Percentiles rank a stretch among this genome's conserved stretches.
Conservation (phyloP, 2,329 filamentous ascomycete genomes). For the Fusarium kyushuense region DNA sequence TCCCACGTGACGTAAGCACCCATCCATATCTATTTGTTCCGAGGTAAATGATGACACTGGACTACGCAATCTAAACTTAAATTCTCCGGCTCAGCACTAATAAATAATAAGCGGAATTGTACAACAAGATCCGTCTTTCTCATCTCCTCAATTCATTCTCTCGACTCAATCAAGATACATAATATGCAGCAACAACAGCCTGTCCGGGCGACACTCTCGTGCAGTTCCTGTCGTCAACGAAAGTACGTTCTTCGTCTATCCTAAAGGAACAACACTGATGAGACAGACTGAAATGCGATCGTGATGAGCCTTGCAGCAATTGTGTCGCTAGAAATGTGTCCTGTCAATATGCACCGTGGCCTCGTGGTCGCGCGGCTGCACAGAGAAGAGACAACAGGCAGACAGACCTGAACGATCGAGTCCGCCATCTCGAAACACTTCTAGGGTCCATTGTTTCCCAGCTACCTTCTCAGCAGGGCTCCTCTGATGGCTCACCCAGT, state of each 20-base stretch:
- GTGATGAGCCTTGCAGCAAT: conserved; percentile 40
- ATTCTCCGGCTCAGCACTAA: conserved; percentile 2
- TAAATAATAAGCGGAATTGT: not conserved
- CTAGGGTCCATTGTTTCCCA: conserved; percentile 36
- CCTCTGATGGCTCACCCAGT: not conserved
- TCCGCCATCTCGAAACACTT: conserved; percentile 34
- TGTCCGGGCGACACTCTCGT: conserved; percentile 18
- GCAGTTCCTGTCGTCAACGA: conserved; percentile 27
- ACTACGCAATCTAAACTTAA: conserved; percentile 25
- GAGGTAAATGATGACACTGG: not conserved
- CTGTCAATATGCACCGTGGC: conserved; percentile 30
- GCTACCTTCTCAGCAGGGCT: conserved; percentile 5
- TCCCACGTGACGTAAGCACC: conserved; percentile 28
- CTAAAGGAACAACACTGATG: not conserved
- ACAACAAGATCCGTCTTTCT: not conserved
- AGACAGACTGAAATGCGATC: conserved; percentile 35
- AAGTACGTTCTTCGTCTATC: conserved; percentile 1
- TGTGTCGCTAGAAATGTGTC: conserved; percentile 34
- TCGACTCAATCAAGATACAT: not conserved
- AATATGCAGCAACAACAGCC: conserved; percentile 10
- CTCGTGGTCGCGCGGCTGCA: conserved; percentile 12
- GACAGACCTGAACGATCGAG: conserved; percentile 30
- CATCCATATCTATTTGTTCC: not conserved
- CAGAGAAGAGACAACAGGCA: conserved; percentile 13
- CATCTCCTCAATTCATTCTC: not conserved